phyloP scores from a whole-genome alignment of 1,284 basidiomycete species.

The Somion occarium region DNA sequence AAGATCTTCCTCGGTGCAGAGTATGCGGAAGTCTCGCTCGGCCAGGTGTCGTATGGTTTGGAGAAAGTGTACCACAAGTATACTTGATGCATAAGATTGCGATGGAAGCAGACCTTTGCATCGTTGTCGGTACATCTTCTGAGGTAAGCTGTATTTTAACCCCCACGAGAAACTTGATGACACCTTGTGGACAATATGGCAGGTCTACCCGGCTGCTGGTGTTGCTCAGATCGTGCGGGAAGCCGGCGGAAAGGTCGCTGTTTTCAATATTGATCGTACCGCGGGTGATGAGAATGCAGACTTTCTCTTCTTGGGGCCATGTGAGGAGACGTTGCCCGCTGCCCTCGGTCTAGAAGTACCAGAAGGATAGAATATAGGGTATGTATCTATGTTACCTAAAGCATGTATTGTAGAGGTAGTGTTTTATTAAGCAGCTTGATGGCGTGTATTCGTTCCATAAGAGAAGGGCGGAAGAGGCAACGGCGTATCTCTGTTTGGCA shows the following conservation, averaged over 20 bases:
- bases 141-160: conserved; percentile 41
- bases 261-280: conserved; percentile 53
- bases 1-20: conserved; percentile 47
- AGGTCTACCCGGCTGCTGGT: conserved; percentile 40
- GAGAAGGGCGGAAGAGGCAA: no score
- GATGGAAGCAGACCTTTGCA: conserved; percentile 47
- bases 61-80: conserved; percentile 42
- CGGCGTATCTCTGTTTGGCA: no score
- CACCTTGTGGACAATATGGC: no score
- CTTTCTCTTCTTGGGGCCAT: conserved; percentile 43
- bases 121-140: conserved; percentile 64
- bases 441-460: no score
- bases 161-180: no score
- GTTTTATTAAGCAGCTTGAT: no score
- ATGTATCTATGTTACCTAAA: no score
- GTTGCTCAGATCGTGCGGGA: conserved; percentile 30
- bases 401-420: no score
- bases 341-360: background rate
- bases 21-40: conserved; percentile 46
- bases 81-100: conserved; percentile 42
- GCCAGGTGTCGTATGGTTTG: conserved; percentile 69
- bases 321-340: conserved; percentile 31
- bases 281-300: conserved; percentile 37
- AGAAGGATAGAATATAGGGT: no score
- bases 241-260: conserved; percentile 42